These are phyloP conservation scores for Monosporascus sp. DNA, from an alignment of 2,329 filamentous ascomycete species.

Conservation along the genomic window DNA sequence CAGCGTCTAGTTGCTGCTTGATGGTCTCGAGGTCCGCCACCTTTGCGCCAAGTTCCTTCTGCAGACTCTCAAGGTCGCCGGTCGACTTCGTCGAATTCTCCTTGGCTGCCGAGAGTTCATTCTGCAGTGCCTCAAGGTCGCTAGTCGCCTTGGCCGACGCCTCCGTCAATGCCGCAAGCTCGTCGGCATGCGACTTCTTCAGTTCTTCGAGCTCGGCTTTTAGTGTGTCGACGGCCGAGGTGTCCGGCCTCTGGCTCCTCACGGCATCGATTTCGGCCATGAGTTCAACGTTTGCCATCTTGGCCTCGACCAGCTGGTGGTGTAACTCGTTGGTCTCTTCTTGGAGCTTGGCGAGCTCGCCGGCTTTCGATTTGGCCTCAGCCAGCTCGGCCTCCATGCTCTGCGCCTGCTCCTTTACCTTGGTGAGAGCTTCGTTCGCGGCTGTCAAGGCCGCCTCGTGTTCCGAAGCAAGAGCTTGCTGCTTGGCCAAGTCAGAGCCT, in stretches of 20 bases:
- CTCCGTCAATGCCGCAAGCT: conserved; percentile 30
- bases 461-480: conserved; percentile 24
- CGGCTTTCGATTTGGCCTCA: conserved; percentile 26
- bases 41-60: conserved; percentile 28
- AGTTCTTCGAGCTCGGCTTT: conserved; percentile 43
- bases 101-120: conserved; percentile 31
- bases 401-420: conserved; percentile 22
- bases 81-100: conserved; percentile 24
- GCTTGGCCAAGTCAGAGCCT: conserved; percentile 23
- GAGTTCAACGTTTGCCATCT: conserved; percentile 54
- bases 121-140: conserved; percentile 26
- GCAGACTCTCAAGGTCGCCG: conserved; percentile 18
- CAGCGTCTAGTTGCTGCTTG: conserved; percentile 38
- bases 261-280: conserved; percentile 56
- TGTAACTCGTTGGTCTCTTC: conserved; percentile 44
- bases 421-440: conserved; percentile 25
- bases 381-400: conserved; percentile 29
- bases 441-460: conserved; percentile 30
- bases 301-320: conserved; percentile 51
- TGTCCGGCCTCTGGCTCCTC: conserved; percentile 52
- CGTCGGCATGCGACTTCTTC: conserved; percentile 41
- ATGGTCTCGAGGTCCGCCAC: conserved; percentile 25
- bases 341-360: conserved; percentile 38
- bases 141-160: conserved; percentile 4
- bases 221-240: conserved; percentile 46